These are phyloP conservation scores for Cystobasidiopsis lactophilus DNA, from an alignment of 768 basidiomycete genomes.

Conservation along the genomic window DNA sequence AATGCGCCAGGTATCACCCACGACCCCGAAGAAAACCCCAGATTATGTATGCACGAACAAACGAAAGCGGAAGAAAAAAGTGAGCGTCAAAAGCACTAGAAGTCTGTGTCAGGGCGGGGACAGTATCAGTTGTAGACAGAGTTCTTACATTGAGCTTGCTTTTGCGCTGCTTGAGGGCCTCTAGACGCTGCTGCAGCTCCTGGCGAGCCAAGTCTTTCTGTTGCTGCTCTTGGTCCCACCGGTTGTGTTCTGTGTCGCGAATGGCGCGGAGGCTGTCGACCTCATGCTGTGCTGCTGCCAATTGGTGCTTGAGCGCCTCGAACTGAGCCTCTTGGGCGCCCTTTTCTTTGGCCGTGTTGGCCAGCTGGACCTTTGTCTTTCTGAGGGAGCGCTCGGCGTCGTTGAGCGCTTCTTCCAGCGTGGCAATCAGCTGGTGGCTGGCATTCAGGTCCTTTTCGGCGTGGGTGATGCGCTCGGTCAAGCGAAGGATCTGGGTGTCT, in stretches of 20 bases:
- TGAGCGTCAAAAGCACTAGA: slow-evolving; percentile 6
- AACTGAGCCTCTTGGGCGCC: slow-evolving; percentile 47
- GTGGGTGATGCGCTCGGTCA: slow-evolving; percentile 82
- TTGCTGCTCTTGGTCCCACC: background rate
- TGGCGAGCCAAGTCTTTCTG: background rate
- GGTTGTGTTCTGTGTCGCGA: background rate
- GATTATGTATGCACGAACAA: background rate
- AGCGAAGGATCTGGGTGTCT: slow-evolving; percentile 17
- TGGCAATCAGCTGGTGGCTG: slow-evolving; percentile 70
- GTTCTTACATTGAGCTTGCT: slow-evolving; percentile 14
- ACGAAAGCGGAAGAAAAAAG: background rate
- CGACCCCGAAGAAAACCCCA: background rate
- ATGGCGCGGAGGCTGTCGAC: slow-evolving; percentile 31
- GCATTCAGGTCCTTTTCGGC: slow-evolving; percentile 77
- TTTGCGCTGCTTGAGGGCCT: slow-evolving; percentile 2
- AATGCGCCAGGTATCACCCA: background rate
- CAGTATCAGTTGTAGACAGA: no score
- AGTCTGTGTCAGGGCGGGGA: no score
- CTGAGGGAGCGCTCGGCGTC: slow-evolving; percentile 90
- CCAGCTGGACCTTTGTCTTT: slow-evolving; percentile 81
- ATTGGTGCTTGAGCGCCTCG: slow-evolving; percentile 45
- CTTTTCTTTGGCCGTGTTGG: slow-evolving; percentile 66
- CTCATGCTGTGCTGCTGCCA: slow-evolving; percentile 57
- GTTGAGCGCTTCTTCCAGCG: slow-evolving; percentile 61
- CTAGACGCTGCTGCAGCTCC: slow-evolving; percentile 2